A percentile compares a stretch with the other conserved stretches of the same genome.
These are phyloP conservation scores for Solanum corneliomulleri DNA, from an alignment of 257 asterid species.

Conservation along the genomic window DNA sequence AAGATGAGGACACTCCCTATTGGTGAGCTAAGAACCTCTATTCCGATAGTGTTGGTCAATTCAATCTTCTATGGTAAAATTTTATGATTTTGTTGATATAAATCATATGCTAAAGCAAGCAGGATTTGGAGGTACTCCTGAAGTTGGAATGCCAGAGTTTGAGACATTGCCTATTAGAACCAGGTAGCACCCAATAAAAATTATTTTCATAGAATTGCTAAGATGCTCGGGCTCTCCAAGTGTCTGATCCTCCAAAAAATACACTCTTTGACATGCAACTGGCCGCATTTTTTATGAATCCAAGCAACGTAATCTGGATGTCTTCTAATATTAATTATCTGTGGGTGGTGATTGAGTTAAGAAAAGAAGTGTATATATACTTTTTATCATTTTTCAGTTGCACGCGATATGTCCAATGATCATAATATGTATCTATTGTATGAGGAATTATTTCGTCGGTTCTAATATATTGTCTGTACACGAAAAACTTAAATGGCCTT, in stretches of 20 bases:
- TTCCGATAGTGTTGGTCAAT: not conserved
- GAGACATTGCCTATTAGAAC: constrained; percentile 19
- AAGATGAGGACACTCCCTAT: constrained; percentile 44
- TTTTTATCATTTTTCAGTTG: not conserved
- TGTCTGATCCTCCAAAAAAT: not conserved
- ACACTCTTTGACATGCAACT: not conserved
- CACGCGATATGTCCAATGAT: not conserved
- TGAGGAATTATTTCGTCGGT: not conserved
- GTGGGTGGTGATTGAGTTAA: not conserved
- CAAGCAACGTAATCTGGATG: not conserved
- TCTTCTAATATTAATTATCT: not conserved
- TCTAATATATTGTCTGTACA: not conserved
- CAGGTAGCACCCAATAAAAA: constrained; percentile 25
- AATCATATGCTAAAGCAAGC: not conserved
- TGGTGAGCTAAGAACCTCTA: constrained; percentile 20
- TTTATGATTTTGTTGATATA: not conserved
- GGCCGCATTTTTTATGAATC: not conserved
- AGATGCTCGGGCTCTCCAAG: not conserved
- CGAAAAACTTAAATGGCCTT: too few species aligned
- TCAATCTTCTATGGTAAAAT: not conserved
- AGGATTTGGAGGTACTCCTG: constrained; percentile 42
- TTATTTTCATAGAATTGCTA: not conserved
- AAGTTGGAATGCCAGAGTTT: constrained; percentile 16
- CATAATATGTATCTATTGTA: not conserved
- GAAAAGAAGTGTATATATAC: not conserved